Base-by-base conservation (phyloP, 179 eudicot species). In the Silene noctiflora region DNA sequence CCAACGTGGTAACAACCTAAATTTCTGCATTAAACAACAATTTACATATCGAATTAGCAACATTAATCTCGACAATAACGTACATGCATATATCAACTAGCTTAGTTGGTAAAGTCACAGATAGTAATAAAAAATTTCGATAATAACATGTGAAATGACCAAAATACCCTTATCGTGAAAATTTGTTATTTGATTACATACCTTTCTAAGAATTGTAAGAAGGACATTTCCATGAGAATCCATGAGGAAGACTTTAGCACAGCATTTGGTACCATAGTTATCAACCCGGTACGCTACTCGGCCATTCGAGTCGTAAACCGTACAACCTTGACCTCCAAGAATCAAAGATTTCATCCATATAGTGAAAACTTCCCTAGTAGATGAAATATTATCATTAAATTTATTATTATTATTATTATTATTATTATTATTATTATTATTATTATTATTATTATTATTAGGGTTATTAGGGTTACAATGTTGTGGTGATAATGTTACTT, bases 301-400 rank as follows among this genome's bases (percentile, higher is more conserved):
- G 0, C 93, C 93, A 0, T 78, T 81, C n/a, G 91, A 86, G 78
- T 88, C 82, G 74, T 83, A 88, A 61, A 88, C 86, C 1, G 91
- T 88, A 77, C 91, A 89, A 14, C 93, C 93, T 77, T 85, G 83
- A 7, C 93, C 91, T 19, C 90, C 87, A 22, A 88, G 86, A 4
- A 89, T 78, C 0, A 89, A 80, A n/a, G 93, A 89, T 35, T 88
- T 89, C 89, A 88, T 85, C 93, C 93, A 89, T 27, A 89, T 74
- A 4, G 93, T 89, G 68, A 76, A 86, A 53, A 69, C 79, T 77
- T 85, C 81, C n/a, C 17, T 73, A 67, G 77, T 21, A 10, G 76
- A 51, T 24, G 80, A 76, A 8, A 65, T 24, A 65, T 20, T 1
- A 0, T 67, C 24, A 3, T 46, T 20, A 21, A 69, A 35, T 4